Base-by-base conservation (phyloP, 2,329 filamentous ascomycete genomes). In the Fusarium pseudonygamai region DNA sequence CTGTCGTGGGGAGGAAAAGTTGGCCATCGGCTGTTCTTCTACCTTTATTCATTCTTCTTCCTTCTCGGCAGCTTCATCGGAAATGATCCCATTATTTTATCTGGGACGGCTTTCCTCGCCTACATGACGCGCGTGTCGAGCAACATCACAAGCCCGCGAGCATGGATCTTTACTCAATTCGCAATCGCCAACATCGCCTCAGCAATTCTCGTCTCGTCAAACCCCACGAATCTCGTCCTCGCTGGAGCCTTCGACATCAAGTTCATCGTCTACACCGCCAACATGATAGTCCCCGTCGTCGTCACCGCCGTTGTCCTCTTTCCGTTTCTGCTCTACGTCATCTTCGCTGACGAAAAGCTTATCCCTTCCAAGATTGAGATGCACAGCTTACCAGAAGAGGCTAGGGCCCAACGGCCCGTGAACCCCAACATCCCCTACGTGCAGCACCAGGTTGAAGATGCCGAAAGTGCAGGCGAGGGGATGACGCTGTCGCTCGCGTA, bases 41-140 rank as follows among this genome's bases (percentile, higher is more conserved):
- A 92, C 77, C 88, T 94, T 8, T 94, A 93, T 75, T 81, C 85
- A 42, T 93, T 94, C 83, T 94, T 93, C 83, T 93, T 93, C 71
- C 79, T 80, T 9, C 80, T 94, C 2, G 91, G 91, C 4, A 89
- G 84, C 76, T 92, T 92, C 74, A 91, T 94, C 56, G 92, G 92
- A 13, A 94, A 94, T 66, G 92, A 94, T 72, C 92, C 92, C 1
- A 91, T 94, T 71, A 93, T 94, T 60, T 82, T 94, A 0, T 93
- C 92, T 0, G 92, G 92, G 4, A 94, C 92, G 0, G 88, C 92
- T 1, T 94, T 94, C 63, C 85, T 94, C 18, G 90, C 92, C 6
- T 94, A 94, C 80, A 93, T 94, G 91, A 94, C 92, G 1, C 85
- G 91, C 12, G 91, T 93, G 0, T 93, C 92, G 0, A 90, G 88